These are phyloP conservation scores for Yamagishiella unicocca DNA, from an alignment of 139 green algal species.

Conservation along the genomic window DNA sequence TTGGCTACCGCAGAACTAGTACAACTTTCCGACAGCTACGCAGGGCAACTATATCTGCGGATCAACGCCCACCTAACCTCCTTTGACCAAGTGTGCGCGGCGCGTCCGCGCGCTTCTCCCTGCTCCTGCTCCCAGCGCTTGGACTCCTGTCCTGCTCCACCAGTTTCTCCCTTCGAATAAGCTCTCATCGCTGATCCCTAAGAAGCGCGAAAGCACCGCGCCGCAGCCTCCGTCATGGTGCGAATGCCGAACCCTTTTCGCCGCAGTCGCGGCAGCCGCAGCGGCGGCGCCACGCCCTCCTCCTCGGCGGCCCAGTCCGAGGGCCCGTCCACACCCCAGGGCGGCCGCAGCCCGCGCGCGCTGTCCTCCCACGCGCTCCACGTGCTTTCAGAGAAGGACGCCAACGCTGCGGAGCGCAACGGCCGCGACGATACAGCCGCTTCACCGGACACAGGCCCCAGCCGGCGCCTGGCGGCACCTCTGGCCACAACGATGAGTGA, in stretches of 20 bases:
- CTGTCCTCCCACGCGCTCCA: constrained; percentile 24
- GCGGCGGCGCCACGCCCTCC: constrained; percentile 1
- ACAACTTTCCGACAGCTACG: no score
- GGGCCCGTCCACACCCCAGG: neutral
- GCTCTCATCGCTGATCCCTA: no score
- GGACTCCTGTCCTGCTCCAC: no score
- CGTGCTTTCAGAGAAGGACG: neutral
- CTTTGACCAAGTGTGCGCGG: no score
- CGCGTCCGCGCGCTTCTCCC: no score
- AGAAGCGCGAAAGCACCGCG: no score
- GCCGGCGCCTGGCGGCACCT: no score
- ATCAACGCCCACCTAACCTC: no score
- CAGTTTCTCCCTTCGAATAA: no score
- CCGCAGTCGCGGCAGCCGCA: constrained; percentile 7
- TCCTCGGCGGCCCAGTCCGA: constrained; percentile 7
- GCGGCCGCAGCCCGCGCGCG: neutral
- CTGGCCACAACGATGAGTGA: neutral
- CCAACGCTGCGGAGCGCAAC: neutral
- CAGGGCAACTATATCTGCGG: no score
- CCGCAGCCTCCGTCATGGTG: constrained; percentile 10
- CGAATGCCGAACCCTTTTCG: constrained; percentile 31
- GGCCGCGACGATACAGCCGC: neutral
- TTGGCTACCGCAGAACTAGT: no score
- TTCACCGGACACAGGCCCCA: neutral
- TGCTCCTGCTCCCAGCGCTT: no score